Conservation (phyloP, 345 rosid genomes). For the Chamaenerion angustifolium region DNA sequence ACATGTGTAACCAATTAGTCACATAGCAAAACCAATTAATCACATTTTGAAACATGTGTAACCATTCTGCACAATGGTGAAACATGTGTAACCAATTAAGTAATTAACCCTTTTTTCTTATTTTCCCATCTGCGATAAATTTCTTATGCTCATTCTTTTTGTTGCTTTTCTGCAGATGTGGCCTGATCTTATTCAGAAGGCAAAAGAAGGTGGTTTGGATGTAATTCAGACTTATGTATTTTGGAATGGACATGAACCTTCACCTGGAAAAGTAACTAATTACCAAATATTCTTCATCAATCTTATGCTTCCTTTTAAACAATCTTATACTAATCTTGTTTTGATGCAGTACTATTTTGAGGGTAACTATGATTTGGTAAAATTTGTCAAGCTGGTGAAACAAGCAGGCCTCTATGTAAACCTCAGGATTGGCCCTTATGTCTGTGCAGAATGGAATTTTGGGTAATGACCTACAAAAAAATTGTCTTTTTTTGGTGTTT, state of each 20-base stretch:
- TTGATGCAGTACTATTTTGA: conserved; percentile 59
- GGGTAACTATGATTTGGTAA: conserved; percentile 83
- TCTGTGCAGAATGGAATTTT: conserved; percentile 98
- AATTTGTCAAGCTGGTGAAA: conserved; percentile 67
- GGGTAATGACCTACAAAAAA: conserved; percentile 37
- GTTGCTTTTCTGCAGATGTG: conserved; percentile 58
- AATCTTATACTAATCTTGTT: conserved; percentile 1
- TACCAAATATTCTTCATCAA: neutral
- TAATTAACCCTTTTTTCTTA: too few relatives aligned
- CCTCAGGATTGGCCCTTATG: conserved; percentile 97
- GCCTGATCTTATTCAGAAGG: conserved; percentile 96
- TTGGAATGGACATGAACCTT: conserved; percentile 98
- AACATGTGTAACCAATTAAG: too few relatives aligned
- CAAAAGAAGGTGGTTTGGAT: conserved; percentile 92
- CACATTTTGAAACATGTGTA: too few relatives aligned
- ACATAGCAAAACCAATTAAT: too few relatives aligned
- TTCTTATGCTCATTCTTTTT: conserved; percentile 4
- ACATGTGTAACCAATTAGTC: too few relatives aligned
- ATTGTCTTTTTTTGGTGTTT: neutral
- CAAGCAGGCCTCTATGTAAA: conserved; percentile 86
- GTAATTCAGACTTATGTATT: conserved; percentile 97
- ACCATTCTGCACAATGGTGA: too few relatives aligned
- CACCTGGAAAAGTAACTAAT: conserved; percentile 60
- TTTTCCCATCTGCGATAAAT: neutral
- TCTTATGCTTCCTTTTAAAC: neutral